These are phyloP conservation scores for Colletotrichum scovillei DNA, from an alignment of 2,329 filamentous ascomycete genomes.

Conservation along the genomic window DNA sequence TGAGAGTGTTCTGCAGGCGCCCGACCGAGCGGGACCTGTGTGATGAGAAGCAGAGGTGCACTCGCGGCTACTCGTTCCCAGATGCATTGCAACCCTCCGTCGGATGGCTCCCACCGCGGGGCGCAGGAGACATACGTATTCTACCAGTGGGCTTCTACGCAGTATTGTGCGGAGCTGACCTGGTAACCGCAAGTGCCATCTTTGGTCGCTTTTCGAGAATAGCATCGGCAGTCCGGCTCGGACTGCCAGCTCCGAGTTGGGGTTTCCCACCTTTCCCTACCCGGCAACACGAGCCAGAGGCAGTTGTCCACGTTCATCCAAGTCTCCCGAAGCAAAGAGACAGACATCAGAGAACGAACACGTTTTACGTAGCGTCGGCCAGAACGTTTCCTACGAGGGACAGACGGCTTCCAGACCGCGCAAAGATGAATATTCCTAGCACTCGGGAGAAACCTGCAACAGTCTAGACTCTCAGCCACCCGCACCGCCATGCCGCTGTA, in stretches of 20 bases:
- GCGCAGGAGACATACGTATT: background rate
- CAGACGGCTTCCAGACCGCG: constrained; percentile 7
- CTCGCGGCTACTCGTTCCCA: constrained; percentile 1
- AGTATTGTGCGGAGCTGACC: constrained; percentile 1
- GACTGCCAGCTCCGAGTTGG: background rate
- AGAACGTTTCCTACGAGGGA: constrained; percentile 2
- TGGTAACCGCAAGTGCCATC: background rate
- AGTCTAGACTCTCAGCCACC: constrained; percentile 17
- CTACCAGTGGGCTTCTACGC: background rate
- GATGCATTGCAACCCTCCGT: constrained; percentile 21
- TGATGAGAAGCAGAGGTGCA: constrained; percentile 9
- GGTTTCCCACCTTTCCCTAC: background rate
- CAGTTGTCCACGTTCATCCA: background rate
- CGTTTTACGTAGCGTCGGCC: constrained; percentile 2
- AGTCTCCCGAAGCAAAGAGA: background rate
- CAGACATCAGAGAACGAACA: constrained; percentile 12
- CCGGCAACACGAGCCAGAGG: background rate
- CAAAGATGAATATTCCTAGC: background rate
- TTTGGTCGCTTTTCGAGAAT: constrained; percentile 5
- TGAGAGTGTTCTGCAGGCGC: background rate
- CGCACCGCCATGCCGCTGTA: constrained; percentile 1
- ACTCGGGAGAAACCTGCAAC: background rate
- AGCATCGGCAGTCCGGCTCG: background rate
- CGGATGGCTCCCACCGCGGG: constrained; percentile 6
- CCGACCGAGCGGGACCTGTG: constrained; percentile 6